Conservation (phyloP, 129 eudicot species). For the Flaveria robusta region DNA sequence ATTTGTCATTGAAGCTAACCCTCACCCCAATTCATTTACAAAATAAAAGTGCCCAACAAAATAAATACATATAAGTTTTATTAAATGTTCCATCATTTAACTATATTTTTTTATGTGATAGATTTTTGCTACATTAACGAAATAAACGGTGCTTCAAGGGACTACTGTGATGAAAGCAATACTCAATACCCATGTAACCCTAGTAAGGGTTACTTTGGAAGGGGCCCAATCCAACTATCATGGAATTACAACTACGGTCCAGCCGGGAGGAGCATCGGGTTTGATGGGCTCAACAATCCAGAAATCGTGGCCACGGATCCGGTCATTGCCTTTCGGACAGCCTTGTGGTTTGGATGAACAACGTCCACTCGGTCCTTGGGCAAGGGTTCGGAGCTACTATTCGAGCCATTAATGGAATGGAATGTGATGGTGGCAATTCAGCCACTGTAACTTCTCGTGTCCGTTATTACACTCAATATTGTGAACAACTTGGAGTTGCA, state of each 20-base stretch:
- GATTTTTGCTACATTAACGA: slow-evolving; percentile 39
- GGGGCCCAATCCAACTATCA: slow-evolving; percentile 40
- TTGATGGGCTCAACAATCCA: slow-evolving; percentile 39
- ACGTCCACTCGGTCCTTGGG: slow-evolving; percentile 33
- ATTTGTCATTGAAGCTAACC: not conserved
- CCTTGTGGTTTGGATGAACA: slow-evolving; percentile 42
- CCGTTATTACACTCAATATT: slow-evolving; percentile 33
- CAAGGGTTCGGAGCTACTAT: slow-evolving; percentile 43
- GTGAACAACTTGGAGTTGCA: slow-evolving; percentile 37
- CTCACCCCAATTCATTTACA: not conserved
- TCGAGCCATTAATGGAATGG: slow-evolving; percentile 35
- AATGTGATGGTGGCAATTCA: slow-evolving; percentile 30
- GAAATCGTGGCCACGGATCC: slow-evolving; percentile 36
- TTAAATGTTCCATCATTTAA: not conserved
- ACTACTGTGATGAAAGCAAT: slow-evolving; percentile 25
- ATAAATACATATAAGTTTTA: not conserved
- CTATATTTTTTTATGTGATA: not conserved
- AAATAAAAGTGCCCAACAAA: not conserved
- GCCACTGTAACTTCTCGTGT: slow-evolving; percentile 32
- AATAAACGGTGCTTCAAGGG: slow-evolving; percentile 29
- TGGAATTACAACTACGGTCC: slow-evolving; percentile 42
- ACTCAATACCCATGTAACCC: slow-evolving; percentile 38
- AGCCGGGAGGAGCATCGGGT: slow-evolving; percentile 34
- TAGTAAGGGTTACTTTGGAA: slow-evolving; percentile 38
- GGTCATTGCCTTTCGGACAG: slow-evolving; percentile 32